phyloP scores from a whole-genome alignment of 805 yeast species.

The Zygoascus ofunaensis region DNA sequence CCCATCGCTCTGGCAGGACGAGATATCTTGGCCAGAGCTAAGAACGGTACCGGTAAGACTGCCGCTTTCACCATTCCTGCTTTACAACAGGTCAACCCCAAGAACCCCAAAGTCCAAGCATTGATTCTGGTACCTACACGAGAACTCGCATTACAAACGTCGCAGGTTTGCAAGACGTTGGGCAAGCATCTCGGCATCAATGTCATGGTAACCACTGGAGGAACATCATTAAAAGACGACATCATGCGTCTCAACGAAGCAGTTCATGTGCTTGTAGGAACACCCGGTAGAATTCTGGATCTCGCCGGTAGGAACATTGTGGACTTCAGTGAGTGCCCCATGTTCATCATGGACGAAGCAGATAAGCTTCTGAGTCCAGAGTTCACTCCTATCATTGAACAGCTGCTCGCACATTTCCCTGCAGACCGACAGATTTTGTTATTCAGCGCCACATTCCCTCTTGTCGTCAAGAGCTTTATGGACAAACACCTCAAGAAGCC shows the following conservation, averaged over 20 bases:
- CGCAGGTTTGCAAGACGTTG: conserved; percentile 91
- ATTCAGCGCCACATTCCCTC: conserved; percentile 93
- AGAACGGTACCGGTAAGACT: conserved; percentile 97
- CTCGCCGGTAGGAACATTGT: conserved; percentile 83
- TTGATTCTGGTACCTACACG: conserved; percentile 93
- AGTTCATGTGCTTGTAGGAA: conserved; percentile 91
- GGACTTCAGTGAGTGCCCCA: conserved; percentile 74
- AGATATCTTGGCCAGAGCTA: conserved; percentile 94
- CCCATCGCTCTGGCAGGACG: conserved; percentile 94
- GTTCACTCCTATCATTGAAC: conserved; percentile 79
- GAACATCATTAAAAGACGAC: conserved; percentile 89
- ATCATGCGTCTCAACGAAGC: conserved; percentile 86
- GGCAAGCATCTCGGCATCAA: conserved; percentile 89
- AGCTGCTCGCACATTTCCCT: conserved; percentile 76
- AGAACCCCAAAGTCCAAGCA: conserved; percentile 77
- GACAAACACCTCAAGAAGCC: conserved; percentile 83
- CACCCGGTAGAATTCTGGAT: conserved; percentile 96
- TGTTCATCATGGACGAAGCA: conserved; percentile 97
- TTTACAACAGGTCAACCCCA: conserved; percentile 80
- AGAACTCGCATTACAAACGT: conserved; percentile 94
- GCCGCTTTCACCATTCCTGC: conserved; percentile 96
- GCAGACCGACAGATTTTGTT: conserved; percentile 70
- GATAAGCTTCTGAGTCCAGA: conserved; percentile 92
- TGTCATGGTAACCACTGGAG: conserved; percentile 98
- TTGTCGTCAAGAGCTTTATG: conserved; percentile 88